These are phyloP conservation scores for Penicillium hesseltinei DNA, from an alignment of 2,329 filamentous ascomycete species.

Conservation along the genomic window DNA sequence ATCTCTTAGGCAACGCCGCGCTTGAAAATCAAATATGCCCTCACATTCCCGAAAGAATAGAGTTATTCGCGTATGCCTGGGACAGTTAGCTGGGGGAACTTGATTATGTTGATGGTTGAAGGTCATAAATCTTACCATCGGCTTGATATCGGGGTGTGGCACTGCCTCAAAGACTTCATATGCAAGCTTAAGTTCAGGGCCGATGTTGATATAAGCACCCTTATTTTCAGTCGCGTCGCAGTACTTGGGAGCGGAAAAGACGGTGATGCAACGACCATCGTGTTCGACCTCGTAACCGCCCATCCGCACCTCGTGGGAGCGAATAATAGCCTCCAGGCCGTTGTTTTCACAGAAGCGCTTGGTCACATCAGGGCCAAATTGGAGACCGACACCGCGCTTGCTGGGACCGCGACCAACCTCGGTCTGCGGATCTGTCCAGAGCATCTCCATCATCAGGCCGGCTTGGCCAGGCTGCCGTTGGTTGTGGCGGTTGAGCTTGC, in stretches of 20 bases:
- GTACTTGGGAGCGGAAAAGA: constrained; percentile 96
- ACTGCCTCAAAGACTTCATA: constrained; percentile 96
- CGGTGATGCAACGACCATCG: constrained; percentile 91
- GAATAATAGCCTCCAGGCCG: constrained; percentile 88
- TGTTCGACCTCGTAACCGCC: constrained; percentile 99
- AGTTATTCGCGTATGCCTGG: constrained; percentile 80
- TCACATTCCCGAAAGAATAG: constrained; percentile 73
- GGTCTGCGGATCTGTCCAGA: constrained; percentile 96
- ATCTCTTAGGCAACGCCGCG: constrained; percentile 26
- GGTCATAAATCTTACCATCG: constrained; percentile 61
- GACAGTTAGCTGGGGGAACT: constrained; percentile 5
- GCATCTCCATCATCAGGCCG: constrained; percentile 99
- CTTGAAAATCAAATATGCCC: constrained; percentile 23
- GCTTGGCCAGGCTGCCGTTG: constrained; percentile 91
- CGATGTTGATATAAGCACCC: constrained; percentile 97
- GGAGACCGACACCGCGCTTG: constrained; percentile 93
- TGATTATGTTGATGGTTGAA: neutral
- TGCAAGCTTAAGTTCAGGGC: constrained; percentile 82
- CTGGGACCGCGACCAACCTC: constrained; percentile 83
- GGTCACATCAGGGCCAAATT: constrained; percentile 95
- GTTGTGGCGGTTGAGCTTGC: constrained; percentile 84
- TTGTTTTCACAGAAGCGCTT: constrained; percentile 97
- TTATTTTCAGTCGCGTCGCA: constrained; percentile 98
- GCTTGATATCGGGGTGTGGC: constrained; percentile 90
- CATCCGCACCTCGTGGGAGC: constrained; percentile 98